Conservation (phyloP, 306 rosid genomes). For the Echinosophora koreensis region DNA sequence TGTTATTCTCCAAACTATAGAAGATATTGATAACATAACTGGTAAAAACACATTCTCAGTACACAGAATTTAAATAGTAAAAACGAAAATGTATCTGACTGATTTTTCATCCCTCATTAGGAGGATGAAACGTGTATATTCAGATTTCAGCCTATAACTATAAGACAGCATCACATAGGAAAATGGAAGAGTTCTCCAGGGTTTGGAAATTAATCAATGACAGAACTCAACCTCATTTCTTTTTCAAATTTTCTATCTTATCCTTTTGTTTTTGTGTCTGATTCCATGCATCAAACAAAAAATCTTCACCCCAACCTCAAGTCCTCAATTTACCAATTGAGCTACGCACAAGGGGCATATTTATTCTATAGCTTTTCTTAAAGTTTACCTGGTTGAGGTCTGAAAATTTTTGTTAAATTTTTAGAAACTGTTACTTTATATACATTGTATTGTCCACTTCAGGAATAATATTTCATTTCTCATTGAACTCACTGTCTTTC, state of each 20-base stretch:
- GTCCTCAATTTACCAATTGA: constrained; percentile 1
- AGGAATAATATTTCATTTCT: constrained; percentile 30
- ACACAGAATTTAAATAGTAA: neutral
- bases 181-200: constrained; percentile 1
- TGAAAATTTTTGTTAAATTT: neutral
- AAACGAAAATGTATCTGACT: neutral
- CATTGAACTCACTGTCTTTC: constrained; percentile 63
- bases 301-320: neutral
- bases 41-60: constrained; percentile 3
- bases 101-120: constrained; percentile 3
- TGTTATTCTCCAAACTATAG: neutral
- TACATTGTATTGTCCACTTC: constrained; percentile 2
- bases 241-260: neutral
- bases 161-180: neutral
- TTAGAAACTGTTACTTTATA: neutral
- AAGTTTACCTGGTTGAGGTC: neutral
- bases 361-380: constrained; percentile 6
- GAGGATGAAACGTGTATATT: constrained; percentile 1
- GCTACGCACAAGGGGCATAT: neutral
- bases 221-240: neutral
- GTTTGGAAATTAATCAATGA: neutral
- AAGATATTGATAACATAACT: neutral
- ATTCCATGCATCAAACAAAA: constrained; percentile 1
- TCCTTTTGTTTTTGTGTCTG: neutral
- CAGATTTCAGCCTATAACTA: neutral